A percentile compares a stretch with the other conserved stretches of the same genome.
Conservation (phyloP, 2,329 filamentous ascomycete genomes). For the Cadophora luteo-olivacea region DNA sequence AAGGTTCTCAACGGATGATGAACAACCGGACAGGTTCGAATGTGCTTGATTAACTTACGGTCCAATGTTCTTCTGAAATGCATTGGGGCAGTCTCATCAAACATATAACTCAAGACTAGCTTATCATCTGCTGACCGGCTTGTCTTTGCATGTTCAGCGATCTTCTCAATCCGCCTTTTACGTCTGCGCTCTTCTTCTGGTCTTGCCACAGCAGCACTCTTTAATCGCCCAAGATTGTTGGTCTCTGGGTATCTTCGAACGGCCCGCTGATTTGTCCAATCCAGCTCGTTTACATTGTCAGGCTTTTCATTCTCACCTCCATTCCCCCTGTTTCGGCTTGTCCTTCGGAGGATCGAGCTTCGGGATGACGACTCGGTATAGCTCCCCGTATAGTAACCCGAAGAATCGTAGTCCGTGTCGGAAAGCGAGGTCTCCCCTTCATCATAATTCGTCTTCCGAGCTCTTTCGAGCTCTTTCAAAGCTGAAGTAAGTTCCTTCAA, state of each 20-base stretch:
- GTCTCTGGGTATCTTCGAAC: neutral
- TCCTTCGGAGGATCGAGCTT: neutral
- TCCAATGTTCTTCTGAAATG: conserved; percentile 10
- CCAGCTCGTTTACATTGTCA: neutral
- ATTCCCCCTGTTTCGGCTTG: neutral
- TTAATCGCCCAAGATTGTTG: neutral
- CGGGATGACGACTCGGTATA: neutral
- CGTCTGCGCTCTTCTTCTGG: neutral
- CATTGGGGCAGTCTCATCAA: conserved; percentile 12
- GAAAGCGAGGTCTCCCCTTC: neutral
- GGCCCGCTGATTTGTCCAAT: neutral
- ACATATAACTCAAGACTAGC: conserved; percentile 13
- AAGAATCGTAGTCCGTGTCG: neutral
- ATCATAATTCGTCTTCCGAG: neutral
- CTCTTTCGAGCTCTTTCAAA: conserved; percentile 6
- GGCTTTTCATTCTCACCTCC: neutral
- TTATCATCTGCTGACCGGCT: conserved; percentile 3
- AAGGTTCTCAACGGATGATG: too few species aligned
- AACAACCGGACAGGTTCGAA: too few species aligned
- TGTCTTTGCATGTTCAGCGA: neutral
- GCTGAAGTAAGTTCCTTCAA: neutral
- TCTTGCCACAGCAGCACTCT: too few species aligned
- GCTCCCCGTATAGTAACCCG: neutral
- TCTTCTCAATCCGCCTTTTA: conserved; percentile 3
- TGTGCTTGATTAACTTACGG: neutral